Evolutionary conservation across 345 rosid genomes (phyloP).

Genomic region (Populus simonii): DNA sequence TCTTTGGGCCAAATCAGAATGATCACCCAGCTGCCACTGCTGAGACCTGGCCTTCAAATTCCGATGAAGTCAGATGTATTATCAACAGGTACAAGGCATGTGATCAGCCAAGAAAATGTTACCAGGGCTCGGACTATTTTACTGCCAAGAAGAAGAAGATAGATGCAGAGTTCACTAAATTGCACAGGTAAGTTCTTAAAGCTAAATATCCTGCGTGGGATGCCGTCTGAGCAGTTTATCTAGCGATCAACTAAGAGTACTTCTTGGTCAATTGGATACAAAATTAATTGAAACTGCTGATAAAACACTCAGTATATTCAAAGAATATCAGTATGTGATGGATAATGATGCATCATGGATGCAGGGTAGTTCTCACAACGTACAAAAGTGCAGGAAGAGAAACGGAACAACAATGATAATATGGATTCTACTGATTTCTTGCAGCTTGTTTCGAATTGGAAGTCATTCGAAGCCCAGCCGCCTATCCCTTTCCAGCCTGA

Average conservation of each 20-base stretch:
- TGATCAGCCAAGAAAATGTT: neutral
- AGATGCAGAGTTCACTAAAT: neutral
- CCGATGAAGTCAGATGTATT: neutral
- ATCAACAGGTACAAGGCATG: constrained; percentile 2
- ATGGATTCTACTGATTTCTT: neutral
- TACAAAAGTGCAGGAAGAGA: neutral
- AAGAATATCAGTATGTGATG: neutral
- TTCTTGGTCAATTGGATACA: neutral
- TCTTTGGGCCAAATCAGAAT: neutral
- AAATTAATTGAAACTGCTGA: neutral
- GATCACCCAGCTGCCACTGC: neutral
- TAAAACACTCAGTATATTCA: neutral
- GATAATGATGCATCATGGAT: neutral
- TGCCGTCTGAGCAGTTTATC: neutral
- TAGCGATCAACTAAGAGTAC: neutral
- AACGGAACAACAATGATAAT: neutral
- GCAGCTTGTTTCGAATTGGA: neutral
- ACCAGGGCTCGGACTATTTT: constrained; percentile 10
- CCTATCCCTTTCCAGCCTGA: neutral
- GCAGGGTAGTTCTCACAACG: neutral
- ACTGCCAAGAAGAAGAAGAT: constrained; percentile 6
- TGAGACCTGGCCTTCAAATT: constrained; percentile 14
- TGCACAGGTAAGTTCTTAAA: neutral
- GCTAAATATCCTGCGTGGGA: constrained; percentile 3
- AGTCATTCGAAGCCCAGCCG: neutral